Base-by-base conservation (phyloP, 2,329 filamentous ascomycete genomes). In the Cladobotryum protrusum region DNA sequence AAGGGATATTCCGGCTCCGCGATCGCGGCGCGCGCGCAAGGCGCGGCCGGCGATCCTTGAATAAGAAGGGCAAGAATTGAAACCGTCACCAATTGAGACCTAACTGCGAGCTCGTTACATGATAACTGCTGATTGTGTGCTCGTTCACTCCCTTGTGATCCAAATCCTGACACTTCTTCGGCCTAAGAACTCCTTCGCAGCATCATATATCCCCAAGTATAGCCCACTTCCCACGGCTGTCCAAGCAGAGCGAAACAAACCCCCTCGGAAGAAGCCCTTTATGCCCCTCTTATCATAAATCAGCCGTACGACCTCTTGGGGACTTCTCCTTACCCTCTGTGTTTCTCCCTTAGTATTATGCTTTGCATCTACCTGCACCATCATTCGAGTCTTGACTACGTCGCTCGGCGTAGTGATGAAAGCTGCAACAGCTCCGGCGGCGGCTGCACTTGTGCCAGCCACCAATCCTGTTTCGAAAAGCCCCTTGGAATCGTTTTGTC, bases 371-470 rank as follows among this genome's bases (percentile, higher is more conserved):
- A 82, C 82, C 29, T 78, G 75, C 20, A 96, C 73, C 90, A 95
- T 96, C 68, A 95, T 86, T 45, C 88, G 73, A 56, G 90, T 95
- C 73, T 96, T 95, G 19, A 96, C 79, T 9, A 95, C 89, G 66
- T 96, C 91, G 49, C 90, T 82, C 0, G 91, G 91, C 45, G 90
- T 95, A 1, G 90, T 96, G n/a, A 93, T 65, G 9, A 87, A 78
- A 1, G 90, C 87, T 0, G 89, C 85, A 8, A 92, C 66, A 5
- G 82, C 81, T 0, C 90, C 90, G 0, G 89, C 87, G 14, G 77
- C 66, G 2, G 85, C 88, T 0, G 89, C 90, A 61, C 86, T 87
- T 3, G 78, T 50, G 0, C 86, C 89, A 1, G 88, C 93, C 40
- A 92, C 79, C 2, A 78, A 50, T 0, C 82, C 87, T 19, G 83